Evolutionary conservation across 441 rosid species (phyloP), one percentile per base, ranked within the genome.

Genomic region (Brassica balearica): DNA sequence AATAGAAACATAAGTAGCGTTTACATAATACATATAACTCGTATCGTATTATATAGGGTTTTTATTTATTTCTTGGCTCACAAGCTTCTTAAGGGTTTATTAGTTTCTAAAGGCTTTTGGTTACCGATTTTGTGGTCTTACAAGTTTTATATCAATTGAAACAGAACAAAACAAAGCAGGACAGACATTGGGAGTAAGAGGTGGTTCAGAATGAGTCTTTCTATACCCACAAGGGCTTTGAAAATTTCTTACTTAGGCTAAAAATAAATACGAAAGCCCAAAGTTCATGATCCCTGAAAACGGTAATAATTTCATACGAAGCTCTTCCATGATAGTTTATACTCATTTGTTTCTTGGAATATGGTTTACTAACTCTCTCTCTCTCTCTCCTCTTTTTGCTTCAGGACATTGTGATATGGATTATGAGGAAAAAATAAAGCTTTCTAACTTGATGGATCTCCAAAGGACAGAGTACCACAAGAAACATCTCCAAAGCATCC

Each of bases 171-270:
- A 79, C 78, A 79, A 79, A 56, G 82, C 82, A 38, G 79, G 82
- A 53, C 75, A 79, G 5, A 74, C 67, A 53, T 63, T 79, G 22
- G 82, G 79, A 58, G 69, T 48, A 48, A 15, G 15, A 60, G 80
- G 83, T 73, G 84, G 78, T 32, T 73, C 81, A 29, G 84, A 81
- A 41, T 73, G 78, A 75, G 78, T 68, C 41, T 71, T 77, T 69
- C 48, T 77, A 10, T 82, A 82, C 72, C 84, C 84, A n/a, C 76
- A 78, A 74, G 84, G 84, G 19, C 76, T 82, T 51, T 38, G 80
- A 71, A 74, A 77, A 4, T 27, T 77, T 74, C 70, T 82, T 3
- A 70, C 14, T 5, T 71, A 78, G 41, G 81, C 74, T 12, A 82
- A 82, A 27, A 71, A 82, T 12, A 82, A 74, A 69, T 82, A 82